These are phyloP conservation scores for Triticum dicoccoides DNA, from an alignment of 176 grass and related monocot species.

Conservation along the genomic window DNA sequence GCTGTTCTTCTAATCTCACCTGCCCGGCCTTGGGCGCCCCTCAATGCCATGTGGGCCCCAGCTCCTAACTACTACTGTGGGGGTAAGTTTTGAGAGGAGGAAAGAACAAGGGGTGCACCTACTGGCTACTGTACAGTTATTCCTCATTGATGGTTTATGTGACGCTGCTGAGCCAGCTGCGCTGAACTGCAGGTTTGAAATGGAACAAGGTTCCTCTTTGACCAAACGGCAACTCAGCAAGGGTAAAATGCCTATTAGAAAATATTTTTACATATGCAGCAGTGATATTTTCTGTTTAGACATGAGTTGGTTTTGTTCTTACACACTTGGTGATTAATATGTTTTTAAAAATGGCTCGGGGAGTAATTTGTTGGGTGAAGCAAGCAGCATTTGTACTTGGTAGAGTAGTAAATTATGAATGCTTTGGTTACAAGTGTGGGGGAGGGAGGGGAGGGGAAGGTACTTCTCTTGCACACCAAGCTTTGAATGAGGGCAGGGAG, in stretches of 20 bases:
- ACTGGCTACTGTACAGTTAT: slow-evolving; percentile 11
- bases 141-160: background rate
- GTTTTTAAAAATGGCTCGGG: background rate
- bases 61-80: background rate
- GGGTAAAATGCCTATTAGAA: background rate
- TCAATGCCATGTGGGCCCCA: slow-evolving; percentile 42
- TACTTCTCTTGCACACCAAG: slow-evolving; percentile 98
- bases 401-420: slow-evolving; percentile 34
- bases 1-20: slow-evolving; percentile 37
- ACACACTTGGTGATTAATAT: no score
- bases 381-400: slow-evolving; percentile 31
- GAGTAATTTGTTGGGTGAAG: background rate
- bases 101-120: slow-evolving; percentile 3
- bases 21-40: slow-evolving; percentile 21
- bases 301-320: no score
- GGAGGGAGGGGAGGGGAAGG: slow-evolving; percentile 27
- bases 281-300: no score
- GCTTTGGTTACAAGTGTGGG: slow-evolving; percentile 36
- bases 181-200: background rate
- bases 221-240: background rate
- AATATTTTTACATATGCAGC: background rate
- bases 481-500: slow-evolving; percentile 58
- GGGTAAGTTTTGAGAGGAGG: background rate
- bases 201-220: background rate
- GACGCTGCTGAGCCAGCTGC: background rate